Conservation (phyloP, 345 rosid species). For the Arabis hirsuta region DNA sequence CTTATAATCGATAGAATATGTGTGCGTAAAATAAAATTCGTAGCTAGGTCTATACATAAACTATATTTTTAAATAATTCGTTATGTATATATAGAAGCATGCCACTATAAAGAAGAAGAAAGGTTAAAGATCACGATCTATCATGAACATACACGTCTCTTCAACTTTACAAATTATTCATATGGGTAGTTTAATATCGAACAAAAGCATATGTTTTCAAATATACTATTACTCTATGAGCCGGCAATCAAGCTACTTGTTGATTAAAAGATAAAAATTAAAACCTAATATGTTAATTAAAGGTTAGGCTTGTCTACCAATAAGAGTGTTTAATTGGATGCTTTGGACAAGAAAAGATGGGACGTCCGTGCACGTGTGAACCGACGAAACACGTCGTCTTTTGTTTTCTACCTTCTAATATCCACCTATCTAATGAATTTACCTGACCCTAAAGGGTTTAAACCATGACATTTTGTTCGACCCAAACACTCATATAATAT, state of each 20-base stretch:
- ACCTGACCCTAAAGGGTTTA: neutral
- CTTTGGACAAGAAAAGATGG: constrained; percentile 25
- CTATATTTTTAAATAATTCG: neutral
- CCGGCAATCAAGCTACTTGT: constrained; percentile 26
- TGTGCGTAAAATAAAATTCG: constrained; percentile 21
- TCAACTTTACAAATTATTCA: constrained; percentile 24
- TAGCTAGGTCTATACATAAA: neutral
- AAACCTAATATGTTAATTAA: neutral
- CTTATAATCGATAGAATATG: neutral
- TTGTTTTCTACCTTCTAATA: constrained; percentile 5
- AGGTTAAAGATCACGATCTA: constrained; percentile 38
- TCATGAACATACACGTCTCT: constrained; percentile 32
- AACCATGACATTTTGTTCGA: constrained; percentile 2
- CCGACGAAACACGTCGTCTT: constrained; percentile 12
- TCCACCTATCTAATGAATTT: constrained; percentile 2
- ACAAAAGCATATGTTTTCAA: constrained; percentile 18
- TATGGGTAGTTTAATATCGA: constrained; percentile 26
- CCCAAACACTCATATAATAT: neutral
- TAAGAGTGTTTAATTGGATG: constrained; percentile 17
- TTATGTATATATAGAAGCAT: constrained; percentile 2
- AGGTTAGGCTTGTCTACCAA: constrained; percentile 28
- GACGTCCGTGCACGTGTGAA: constrained; percentile 1
- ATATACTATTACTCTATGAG: constrained; percentile 21
- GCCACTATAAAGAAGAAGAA: constrained; percentile 20
- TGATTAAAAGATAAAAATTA: neutral